phyloP scores from a whole-genome alignment of 345 rosid genomes.

The Eucalyptus cloeziana region DNA sequence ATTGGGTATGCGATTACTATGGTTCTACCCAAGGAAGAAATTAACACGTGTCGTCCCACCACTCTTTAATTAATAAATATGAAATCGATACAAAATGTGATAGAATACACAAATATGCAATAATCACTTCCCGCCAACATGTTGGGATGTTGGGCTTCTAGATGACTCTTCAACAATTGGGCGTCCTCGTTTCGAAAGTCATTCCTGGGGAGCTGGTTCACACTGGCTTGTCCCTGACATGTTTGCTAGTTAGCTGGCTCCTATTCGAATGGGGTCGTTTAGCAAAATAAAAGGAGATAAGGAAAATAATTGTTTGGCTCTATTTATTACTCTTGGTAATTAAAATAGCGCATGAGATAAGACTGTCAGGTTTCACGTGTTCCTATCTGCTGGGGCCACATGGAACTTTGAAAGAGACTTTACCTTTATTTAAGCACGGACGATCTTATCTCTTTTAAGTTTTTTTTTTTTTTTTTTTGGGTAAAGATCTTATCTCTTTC shows the following conservation, averaged over 20 bases:
- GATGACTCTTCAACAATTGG: not conserved
- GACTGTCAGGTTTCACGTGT: not conserved
- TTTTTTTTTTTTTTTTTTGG: no score
- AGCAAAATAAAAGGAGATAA: not conserved
- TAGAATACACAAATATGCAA: not conserved
- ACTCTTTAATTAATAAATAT: not conserved
- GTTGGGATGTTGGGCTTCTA: not conserved
- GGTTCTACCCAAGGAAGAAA: not conserved
- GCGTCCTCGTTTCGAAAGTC: not conserved
- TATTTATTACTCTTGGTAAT: not conserved
- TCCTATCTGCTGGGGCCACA: not conserved
- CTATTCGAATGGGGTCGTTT: not conserved
- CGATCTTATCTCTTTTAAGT: not conserved
- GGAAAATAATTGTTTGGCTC: not conserved
- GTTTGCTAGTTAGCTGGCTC: not conserved
- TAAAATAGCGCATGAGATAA: not conserved
- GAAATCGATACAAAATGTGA: not conserved
- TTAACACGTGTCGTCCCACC: not conserved
- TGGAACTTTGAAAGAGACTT: not conserved
- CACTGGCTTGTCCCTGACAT: not conserved
- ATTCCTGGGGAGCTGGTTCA: not conserved
- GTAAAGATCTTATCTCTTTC: not conserved
- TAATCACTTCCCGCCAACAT: not conserved
- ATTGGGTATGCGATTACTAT: not conserved
- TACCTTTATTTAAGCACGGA: not conserved